Conservation (phyloP, 2,329 filamentous ascomycete species). For the Fonsecaea pedrosoi region DNA sequence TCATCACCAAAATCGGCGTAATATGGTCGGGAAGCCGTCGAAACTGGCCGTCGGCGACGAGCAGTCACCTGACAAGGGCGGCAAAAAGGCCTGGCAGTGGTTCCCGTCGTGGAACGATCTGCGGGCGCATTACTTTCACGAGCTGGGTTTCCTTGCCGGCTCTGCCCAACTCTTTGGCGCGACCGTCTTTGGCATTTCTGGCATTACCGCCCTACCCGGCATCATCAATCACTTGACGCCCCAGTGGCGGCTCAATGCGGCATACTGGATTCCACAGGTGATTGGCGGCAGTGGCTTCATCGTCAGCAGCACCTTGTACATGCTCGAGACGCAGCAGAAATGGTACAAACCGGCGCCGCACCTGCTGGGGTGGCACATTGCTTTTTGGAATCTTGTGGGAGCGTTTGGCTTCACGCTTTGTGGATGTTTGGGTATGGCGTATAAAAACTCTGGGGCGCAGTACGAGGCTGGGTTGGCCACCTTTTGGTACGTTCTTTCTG, state of each 20-base stretch:
- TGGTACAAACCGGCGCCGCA: constrained; percentile 67
- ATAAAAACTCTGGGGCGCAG: constrained; percentile 48
- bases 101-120: constrained; percentile 65
- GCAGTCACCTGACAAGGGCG: not conserved
- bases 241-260: constrained; percentile 56
- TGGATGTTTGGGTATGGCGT: constrained; percentile 61
- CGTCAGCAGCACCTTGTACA: constrained; percentile 64
- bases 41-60: not conserved
- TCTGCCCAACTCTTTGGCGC: constrained; percentile 64
- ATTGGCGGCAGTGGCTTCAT: constrained; percentile 69
- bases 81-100: constrained; percentile 61
- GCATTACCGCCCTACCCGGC: constrained; percentile 65
- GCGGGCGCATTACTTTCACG: constrained; percentile 64
- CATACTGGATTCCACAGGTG: constrained; percentile 69
- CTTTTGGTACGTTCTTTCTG: constrained; percentile 47
- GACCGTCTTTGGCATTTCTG: constrained; percentile 69
- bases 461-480: constrained; percentile 59
- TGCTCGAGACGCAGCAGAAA: constrained; percentile 68
- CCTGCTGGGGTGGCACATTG: constrained; percentile 71
- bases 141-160: constrained; percentile 69
- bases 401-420: constrained; percentile 68
- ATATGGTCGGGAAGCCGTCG: constrained; percentile 47
- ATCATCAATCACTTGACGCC: constrained; percentile 58
- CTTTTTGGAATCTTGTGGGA: constrained; percentile 69
- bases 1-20: constrained; percentile 39